A percentile compares a stretch with the other conserved stretches of the same genome.
phyloP scores from a whole-genome alignment of 768 basidiomycete species.

The Agaricus sinodeliciosus region DNA sequence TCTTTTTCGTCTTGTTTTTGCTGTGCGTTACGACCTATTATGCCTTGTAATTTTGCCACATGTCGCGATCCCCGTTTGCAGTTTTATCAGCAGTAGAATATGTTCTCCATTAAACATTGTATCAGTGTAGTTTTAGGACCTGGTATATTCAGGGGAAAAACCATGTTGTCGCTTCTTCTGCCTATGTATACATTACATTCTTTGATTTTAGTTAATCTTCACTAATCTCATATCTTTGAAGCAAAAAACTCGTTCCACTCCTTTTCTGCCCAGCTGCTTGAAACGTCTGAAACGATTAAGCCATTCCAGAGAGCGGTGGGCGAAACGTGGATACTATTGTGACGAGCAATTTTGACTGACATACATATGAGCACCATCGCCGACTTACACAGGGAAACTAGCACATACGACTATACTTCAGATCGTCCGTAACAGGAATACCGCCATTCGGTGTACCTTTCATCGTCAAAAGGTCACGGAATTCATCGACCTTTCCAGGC shows the following conservation, averaged over 20 bases:
- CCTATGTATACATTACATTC: neutral
- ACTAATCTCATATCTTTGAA: slow-evolving; percentile 43
- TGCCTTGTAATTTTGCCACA: too few relatives aligned
- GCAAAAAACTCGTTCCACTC: slow-evolving; percentile 79
- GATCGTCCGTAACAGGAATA: slow-evolving; percentile 71
- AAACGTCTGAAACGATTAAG: slow-evolving; percentile 61
- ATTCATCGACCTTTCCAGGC: slow-evolving; percentile 37
- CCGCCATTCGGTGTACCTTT: slow-evolving; percentile 73
- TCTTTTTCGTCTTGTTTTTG: neutral
- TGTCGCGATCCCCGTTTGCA: neutral
- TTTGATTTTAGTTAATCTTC: neutral
- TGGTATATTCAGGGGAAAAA: neutral
- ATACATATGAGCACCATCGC: neutral
- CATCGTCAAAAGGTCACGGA: slow-evolving; percentile 57
- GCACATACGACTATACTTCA: slow-evolving; percentile 81
- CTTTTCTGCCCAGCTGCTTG: slow-evolving; percentile 73
- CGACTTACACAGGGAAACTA: neutral
- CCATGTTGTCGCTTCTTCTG: neutral
- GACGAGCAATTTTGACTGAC: slow-evolving; percentile 83
- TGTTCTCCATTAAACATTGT: neutral
- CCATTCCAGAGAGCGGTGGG: slow-evolving; percentile 80
- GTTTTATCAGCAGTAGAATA: neutral
- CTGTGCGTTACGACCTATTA: neutral
- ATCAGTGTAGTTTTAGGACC: neutral
- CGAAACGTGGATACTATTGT: slow-evolving; percentile 90